Evolutionary conservation across 164 flowering plant species (phyloP), one percentile per base, ranked within the genome.

Genomic region (Magnolia sinica): DNA sequence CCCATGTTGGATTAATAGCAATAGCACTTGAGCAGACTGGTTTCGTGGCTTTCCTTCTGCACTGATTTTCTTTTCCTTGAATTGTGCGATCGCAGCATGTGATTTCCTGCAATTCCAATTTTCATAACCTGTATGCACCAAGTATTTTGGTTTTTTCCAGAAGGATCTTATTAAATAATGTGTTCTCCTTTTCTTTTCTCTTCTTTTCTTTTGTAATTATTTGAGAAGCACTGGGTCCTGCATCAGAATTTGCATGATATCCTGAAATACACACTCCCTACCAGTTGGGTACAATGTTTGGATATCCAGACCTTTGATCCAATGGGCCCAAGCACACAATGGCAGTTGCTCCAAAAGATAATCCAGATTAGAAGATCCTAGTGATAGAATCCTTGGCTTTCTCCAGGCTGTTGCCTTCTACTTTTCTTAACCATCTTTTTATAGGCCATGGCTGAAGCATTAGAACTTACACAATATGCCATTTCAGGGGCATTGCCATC

Each of bases 1-100:
- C 78, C 97, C 99, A 82, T 96, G 97, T 74, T 92, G 97, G 68
- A 93, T 82, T 65, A 96, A 83, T 55, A 96, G 88, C 83, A 96
- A 81, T 68, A 93, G 77, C 77, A 96, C 99, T 83, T 92, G 97
- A 72, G 89, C 70, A 58, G 77, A 74, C 61, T 77, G 70, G 50
- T 37, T 75, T 58, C 61, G 73, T 23, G 22, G 78, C 72, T 37
- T 81, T 75, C 70, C 82, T 75, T 78, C 75, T 3, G 67, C 76
- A 74, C 50, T 55, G 50, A 31, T 76, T 45, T 76, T 79, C 73
- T 87, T 79, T 73, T 89, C 95, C 84, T 85, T 92, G 81, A 96
- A 96, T 73, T 83, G 83, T 72, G 87, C 81, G 77, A 96, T 85
- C 68, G 97, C 96, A 76, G 81, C 45, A 31, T 93, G 96, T 71